Evolutionary conservation across 345 rosid genomes (phyloP).

Genomic region (Ailanthus altissimus): DNA sequence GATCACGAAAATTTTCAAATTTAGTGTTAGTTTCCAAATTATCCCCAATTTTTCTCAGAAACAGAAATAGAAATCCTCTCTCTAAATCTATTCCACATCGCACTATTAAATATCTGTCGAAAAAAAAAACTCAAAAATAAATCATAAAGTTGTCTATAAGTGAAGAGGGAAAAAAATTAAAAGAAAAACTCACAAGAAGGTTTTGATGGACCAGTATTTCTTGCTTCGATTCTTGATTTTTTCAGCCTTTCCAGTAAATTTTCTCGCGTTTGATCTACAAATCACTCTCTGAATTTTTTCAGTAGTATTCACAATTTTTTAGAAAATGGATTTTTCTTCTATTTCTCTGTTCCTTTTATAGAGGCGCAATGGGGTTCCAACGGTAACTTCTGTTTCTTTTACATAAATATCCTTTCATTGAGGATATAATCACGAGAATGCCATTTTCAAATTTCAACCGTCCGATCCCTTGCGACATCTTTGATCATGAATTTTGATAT

Average conservation of each 20-base stretch:
- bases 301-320: background rate
- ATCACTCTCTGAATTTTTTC: background rate
- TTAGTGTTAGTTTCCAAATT: background rate
- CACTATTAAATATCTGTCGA: background rate
- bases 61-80: background rate
- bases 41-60: background rate
- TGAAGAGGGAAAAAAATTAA: too few relatives aligned
- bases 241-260: background rate
- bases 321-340: background rate
- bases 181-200: background rate
- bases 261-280: background rate
- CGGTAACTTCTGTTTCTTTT: conserved; percentile 28
- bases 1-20: background rate
- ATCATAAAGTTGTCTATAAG: background rate
- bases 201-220: background rate
- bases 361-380: background rate
- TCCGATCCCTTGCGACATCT: background rate
- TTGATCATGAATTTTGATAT: background rate
- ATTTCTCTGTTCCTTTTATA: background rate
- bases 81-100: background rate
- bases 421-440: background rate
- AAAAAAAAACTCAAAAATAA: background rate
- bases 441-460: background rate
- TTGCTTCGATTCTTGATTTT: background rate
- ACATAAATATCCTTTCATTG: background rate